A percentile compares a stretch with the other conserved stretches of the same genome.
Evolutionary conservation across 169 alveolate genomes (phyloP).

Genomic region (Cryptosporidium sp.): DNA sequence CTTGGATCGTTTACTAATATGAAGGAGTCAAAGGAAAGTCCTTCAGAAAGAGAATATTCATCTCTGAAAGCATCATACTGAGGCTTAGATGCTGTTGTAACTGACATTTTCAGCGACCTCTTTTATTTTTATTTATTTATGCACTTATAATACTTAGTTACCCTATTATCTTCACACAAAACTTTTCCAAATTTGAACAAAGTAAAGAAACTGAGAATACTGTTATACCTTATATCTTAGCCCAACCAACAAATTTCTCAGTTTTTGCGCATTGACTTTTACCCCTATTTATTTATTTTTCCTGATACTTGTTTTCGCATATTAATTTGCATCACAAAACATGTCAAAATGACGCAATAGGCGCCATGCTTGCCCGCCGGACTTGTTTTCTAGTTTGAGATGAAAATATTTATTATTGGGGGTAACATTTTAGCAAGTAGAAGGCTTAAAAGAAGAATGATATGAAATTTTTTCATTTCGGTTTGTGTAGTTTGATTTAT

Average conservation of each 20-base stretch:
- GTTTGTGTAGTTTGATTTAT: background rate
- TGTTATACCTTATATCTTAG: too few species aligned
- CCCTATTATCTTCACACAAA: background rate
- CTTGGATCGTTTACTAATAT: constrained; percentile 61
- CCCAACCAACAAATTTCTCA: background rate
- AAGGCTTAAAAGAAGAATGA: background rate
- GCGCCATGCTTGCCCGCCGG: constrained; percentile 18
- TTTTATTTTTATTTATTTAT: background rate
- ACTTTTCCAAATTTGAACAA: too few species aligned
- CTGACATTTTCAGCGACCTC: constrained; percentile 34
- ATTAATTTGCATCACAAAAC: constrained; percentile 18
- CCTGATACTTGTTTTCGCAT: background rate
- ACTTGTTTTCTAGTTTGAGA: background rate
- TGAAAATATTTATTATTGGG: background rate
- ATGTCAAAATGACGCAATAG: constrained; percentile 42
- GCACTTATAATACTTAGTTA: background rate
- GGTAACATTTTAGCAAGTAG: background rate
- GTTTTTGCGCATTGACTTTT: background rate
- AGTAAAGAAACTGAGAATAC: too few species aligned
- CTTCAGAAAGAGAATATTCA: constrained; percentile 68
- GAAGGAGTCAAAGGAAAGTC: constrained; percentile 70
- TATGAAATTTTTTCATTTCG: background rate
- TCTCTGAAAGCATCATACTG: constrained; percentile 63
- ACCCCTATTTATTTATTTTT: background rate
- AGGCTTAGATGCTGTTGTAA: constrained; percentile 61